A percentile compares a stretch with the other conserved stretches of the same genome.
phyloP scores from a whole-genome alignment of 179 eudicot species.

The Beta corolliflora region DNA sequence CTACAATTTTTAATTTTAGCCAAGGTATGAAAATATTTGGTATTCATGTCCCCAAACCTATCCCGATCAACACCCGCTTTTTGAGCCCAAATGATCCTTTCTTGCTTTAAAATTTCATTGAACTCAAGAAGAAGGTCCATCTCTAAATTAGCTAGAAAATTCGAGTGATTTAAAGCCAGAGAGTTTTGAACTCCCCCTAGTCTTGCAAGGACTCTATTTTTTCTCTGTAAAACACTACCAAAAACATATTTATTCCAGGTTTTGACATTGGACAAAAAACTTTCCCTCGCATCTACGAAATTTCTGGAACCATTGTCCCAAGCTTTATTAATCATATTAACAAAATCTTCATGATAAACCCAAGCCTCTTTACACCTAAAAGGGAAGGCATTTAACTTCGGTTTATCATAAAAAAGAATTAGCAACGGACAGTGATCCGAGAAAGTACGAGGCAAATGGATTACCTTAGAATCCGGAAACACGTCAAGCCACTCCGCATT shows the following conservation, averaged over 20 bases:
- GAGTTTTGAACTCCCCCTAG: not conserved
- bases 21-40: too few relatives aligned
- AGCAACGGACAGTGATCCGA: conserved; percentile 1
- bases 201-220: not conserved
- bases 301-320: not conserved
- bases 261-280: not conserved
- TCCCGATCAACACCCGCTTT: too few relatives aligned
- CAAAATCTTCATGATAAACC: not conserved
- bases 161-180: not conserved
- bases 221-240: not conserved
- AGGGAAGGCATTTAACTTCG: not conserved
- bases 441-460: not conserved
- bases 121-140: not conserved
- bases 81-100: too few relatives aligned
- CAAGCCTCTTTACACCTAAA: not conserved
- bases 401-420: not conserved
- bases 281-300: not conserved
- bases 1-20: not conserved
- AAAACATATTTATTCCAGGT: not conserved
- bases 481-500: not conserved
- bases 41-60: too few relatives aligned
- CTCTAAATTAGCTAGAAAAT: not conserved
- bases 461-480: not conserved
- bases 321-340: not conserved
- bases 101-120: not conserved